A percentile compares a stretch with the other conserved stretches of the same genome.
Evolutionary conservation across 140 eudicot genomes (phyloP).

Genomic region (Anethum foeniculum): DNA sequence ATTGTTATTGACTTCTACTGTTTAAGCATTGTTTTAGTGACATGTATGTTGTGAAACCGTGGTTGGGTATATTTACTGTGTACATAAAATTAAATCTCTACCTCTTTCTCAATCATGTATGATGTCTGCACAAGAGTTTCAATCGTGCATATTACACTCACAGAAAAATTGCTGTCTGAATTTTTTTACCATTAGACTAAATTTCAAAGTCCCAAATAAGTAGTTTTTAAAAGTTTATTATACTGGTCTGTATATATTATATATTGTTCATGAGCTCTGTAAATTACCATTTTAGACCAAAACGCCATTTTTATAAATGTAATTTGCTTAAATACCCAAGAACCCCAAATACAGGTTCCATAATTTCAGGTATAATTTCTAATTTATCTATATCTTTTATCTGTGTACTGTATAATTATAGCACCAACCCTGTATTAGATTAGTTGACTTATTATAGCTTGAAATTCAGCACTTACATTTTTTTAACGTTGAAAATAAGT

Average conservation of each 20-base stretch:
- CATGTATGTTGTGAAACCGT: not conserved
- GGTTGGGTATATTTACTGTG: not conserved
- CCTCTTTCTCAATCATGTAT: not conserved
- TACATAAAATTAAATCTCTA: not conserved
- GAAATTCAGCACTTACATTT: not conserved
- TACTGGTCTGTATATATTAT: not conserved
- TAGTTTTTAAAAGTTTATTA: not conserved
- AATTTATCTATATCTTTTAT: too few relatives aligned
- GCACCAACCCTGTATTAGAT: not conserved
- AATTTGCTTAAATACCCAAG: not conserved
- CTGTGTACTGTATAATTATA: not conserved
- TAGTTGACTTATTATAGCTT: not conserved
- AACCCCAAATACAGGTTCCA: not conserved
- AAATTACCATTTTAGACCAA: not conserved
- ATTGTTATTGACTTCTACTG: constrained; percentile 1
- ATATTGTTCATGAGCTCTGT: not conserved
- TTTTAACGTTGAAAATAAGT: not conserved
- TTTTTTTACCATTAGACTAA: not conserved
- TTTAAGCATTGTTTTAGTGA: not conserved
- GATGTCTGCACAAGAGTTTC: not conserved
- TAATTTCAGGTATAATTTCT: not conserved
- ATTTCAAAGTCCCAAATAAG: not conserved
- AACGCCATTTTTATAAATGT: not conserved
- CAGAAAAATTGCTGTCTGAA: not conserved
- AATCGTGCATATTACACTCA: not conserved